phyloP scores from a whole-genome alignment of 2,329 filamentous ascomycete species.

The Pyricularia pennisetigena region DNA sequence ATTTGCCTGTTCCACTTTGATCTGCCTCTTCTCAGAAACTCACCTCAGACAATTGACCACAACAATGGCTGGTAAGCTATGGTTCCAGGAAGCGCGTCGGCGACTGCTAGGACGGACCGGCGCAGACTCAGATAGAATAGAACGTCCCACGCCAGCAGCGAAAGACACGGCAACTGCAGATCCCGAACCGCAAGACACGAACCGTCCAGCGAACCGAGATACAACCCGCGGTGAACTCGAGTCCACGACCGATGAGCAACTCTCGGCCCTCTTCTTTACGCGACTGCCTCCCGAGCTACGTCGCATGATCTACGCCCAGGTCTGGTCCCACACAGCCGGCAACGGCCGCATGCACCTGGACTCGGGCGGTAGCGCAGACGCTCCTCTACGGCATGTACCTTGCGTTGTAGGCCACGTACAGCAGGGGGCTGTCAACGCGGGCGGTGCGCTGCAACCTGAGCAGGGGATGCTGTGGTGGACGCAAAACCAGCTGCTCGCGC shows the following conservation, averaged over 20 bases:
- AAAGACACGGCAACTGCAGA: neutral
- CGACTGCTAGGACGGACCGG: neutral
- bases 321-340: constrained; percentile 7
- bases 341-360: constrained; percentile 3
- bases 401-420: constrained; percentile 1
- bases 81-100: neutral
- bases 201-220: neutral
- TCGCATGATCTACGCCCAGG: constrained; percentile 9
- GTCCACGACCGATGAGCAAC: constrained; percentile 5
- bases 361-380: neutral
- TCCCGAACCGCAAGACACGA: neutral
- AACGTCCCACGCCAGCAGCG: neutral
- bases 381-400: neutral
- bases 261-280: constrained; percentile 13
- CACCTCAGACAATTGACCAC: neutral
- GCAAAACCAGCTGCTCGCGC: neutral
- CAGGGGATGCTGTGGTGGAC: neutral
- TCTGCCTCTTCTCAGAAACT: neutral
- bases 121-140: neutral
- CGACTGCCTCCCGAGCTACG: constrained; percentile 10
- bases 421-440: neutral
- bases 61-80: neutral
- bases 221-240: constrained; percentile 4
- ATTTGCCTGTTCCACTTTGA: neutral
- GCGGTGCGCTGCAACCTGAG: neutral